These are phyloP conservation scores for Dipodascus albidus DNA, from an alignment of 805 yeast species.

Conservation along the genomic window DNA sequence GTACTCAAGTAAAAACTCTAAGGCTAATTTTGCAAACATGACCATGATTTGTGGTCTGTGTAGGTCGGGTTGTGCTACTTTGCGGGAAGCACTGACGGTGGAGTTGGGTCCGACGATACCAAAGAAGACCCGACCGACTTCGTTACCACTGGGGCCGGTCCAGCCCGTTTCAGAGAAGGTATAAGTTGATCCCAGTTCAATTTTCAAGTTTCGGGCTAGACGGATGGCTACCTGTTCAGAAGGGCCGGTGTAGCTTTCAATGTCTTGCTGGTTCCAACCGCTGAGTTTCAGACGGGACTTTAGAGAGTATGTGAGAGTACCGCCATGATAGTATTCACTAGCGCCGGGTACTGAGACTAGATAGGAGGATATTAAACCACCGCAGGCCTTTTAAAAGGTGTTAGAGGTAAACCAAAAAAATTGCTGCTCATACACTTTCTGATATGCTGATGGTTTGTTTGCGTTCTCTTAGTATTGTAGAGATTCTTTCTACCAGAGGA, in stretches of 20 bases:
- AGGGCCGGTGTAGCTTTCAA: constrained; percentile 69
- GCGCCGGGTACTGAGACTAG: constrained; percentile 80
- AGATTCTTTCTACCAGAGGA: constrained; percentile 43
- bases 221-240: constrained; percentile 61
- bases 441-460: constrained; percentile 65
- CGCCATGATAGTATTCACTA: constrained; percentile 71
- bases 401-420: neutral
- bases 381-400: constrained; percentile 53
- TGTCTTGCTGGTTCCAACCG: constrained; percentile 70
- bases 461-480: constrained; percentile 39
- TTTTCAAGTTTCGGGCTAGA: constrained; percentile 65
- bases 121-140: constrained; percentile 19
- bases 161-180: constrained; percentile 79
- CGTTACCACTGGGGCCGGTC: constrained; percentile 53
- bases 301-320: constrained; percentile 68
- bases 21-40: constrained; percentile 56
- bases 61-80: constrained; percentile 30
- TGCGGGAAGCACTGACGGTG: constrained; percentile 33
- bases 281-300: constrained; percentile 61
- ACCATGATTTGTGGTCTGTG: constrained; percentile 66
- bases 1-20: constrained; percentile 45
- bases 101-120: constrained; percentile 24
- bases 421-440: constrained; percentile 37
- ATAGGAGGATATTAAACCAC: constrained; percentile 74
- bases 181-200: constrained; percentile 75